Evolutionary conservation across 768 basidiomycete species (phyloP), one percentile per base, ranked within the genome.

Genomic region (Podaxis carcinomalis): DNA sequence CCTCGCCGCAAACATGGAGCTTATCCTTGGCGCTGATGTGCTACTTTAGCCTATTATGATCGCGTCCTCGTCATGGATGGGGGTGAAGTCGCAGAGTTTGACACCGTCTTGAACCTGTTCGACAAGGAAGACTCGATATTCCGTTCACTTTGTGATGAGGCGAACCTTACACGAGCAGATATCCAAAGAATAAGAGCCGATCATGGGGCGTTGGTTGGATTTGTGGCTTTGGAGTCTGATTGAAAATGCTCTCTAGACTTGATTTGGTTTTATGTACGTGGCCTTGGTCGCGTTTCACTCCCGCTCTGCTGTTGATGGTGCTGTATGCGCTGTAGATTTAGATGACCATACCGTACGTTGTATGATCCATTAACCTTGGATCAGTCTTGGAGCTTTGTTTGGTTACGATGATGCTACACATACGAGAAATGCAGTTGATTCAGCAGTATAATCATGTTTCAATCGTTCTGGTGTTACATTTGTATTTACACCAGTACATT

Each of bases 11-110:
- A 13, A 9, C 19, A 14, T 16, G 13, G 16, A 27, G 35, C 11
- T 35, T 56, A 42, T 25, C 46, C 46, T 50, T n/a, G 11, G 4
- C 46, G 28, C 37, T 58, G 28, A 59, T 25, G 13, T 9, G 16
- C 19, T 54, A n/a, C 39, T 62, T 2, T 50, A 84, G 84, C 78
- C 0, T 82, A 88, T 66, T 89, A 86, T 64, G 87, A 90, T 66
- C 79, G 84, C 21, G 79, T 91, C 21, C 73, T 92, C 16, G 89
- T 91, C 49, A 88, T 93, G 86, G 84, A 88, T 65, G 73, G 78
- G 27, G 90, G 91, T 3, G 66, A 74, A 35, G 82, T 90, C 2
- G 86, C 84, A 9, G 90, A 92, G 71, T 90, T 84, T 67, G 90
- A 90, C 71, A 86, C 87, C 1, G 89, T 90, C 2, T 76, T 88